Conservation (phyloP, 768 basidiomycete genomes). For the Leccinum longicurvipes region DNA sequence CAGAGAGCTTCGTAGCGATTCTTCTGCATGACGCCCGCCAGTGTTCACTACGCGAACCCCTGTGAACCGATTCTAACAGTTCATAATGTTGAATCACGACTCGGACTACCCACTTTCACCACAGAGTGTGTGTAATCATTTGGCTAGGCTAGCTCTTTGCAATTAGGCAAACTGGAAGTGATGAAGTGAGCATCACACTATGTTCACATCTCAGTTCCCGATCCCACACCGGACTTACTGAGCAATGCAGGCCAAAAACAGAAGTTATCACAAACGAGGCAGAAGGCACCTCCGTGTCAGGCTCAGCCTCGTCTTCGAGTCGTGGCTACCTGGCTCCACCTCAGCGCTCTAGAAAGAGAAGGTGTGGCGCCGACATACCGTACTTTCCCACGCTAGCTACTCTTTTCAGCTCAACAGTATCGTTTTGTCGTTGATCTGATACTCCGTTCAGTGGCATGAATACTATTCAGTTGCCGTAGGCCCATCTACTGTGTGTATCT, state of each 20-base stretch:
- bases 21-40: neutral
- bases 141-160: no score
- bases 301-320: no score
- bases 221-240: neutral
- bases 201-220: neutral
- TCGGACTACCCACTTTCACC: neutral
- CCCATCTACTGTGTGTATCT: neutral
- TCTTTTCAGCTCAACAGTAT: no score
- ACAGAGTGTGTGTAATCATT: no score
- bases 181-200: no score
- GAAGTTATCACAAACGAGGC: no score
- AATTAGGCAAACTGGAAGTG: neutral
- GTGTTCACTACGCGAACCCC: neutral
- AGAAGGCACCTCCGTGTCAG: no score
- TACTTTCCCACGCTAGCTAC: no score
- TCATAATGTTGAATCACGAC: neutral
- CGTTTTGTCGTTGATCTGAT: no score
- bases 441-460: neutral
- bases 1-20: neutral
- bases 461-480: neutral
- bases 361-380: no score
- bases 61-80: neutral
- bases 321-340: no score
- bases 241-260: neutral
- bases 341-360: no score